Conservation (phyloP, 768 basidiomycete species). For the Floccularia luteovirens region DNA sequence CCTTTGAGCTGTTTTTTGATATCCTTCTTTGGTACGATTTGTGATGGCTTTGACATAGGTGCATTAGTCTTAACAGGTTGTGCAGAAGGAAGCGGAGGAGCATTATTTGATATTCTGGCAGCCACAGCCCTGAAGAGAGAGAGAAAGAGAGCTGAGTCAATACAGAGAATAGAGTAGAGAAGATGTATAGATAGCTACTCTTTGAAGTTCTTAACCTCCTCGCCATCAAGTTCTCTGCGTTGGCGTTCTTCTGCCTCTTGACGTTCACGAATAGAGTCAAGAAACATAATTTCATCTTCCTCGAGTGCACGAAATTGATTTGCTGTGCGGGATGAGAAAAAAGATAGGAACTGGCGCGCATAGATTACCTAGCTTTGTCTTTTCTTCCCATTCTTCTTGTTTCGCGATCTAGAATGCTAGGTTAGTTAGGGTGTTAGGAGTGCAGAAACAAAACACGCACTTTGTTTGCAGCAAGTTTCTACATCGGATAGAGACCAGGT, state of each 20-base stretch:
- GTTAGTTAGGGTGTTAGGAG: constrained; percentile 6
- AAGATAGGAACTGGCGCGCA: constrained; percentile 9
- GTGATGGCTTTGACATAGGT: constrained; percentile 21
- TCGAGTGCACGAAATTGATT: constrained; percentile 87
- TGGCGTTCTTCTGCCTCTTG: constrained; percentile 71
- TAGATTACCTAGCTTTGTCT: constrained; percentile 58
- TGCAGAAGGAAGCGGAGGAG: constrained; percentile 32
- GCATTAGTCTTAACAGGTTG: constrained; percentile 21
- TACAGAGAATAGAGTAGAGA: neutral
- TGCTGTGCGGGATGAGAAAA: constrained; percentile 29
- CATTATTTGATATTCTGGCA: constrained; percentile 48
- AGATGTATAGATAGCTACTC: constrained; percentile 39
- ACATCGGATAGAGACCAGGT: constrained; percentile 32
- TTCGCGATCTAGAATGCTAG: constrained; percentile 57
- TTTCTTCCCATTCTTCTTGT: constrained; percentile 92
- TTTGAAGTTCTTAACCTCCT: constrained; percentile 72
- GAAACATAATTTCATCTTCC: constrained; percentile 86
- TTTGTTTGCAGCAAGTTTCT: constrained; percentile 90
- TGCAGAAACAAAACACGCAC: constrained; percentile 27
- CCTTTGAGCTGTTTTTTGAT: constrained; percentile 66
- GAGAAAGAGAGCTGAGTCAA: too few relatives aligned
- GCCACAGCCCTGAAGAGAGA: constrained; percentile 47
- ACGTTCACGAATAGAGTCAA: constrained; percentile 74
- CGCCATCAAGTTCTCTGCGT: constrained; percentile 68
- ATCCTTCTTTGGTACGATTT: constrained; percentile 47